Base-by-base conservation (phyloP, 352 stramenopile genomes). In the Phytophthora sansomeana region DNA sequence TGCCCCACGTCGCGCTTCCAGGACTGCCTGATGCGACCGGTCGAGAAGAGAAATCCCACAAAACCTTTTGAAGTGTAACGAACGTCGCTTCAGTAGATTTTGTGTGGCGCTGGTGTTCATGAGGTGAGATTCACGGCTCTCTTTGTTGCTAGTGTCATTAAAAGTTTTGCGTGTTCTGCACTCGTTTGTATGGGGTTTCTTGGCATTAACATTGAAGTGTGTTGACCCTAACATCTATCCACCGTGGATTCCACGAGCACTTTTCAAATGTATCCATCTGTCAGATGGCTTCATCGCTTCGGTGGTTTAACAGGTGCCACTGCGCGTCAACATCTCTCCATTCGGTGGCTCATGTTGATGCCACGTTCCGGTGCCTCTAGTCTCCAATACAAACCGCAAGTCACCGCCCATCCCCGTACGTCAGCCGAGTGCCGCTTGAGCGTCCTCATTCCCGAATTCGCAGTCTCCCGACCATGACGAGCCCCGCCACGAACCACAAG, bases 311-410 rank as follows among this genome's bases (percentile, higher is more conserved):
- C 1, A 0, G 57, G 63, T 67, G 30, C 5, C 0, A 6, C 4
- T 65, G 57, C 44, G 68, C 63, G 67, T 73, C 57, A 76, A 66
- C 68, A 76, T 49, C 9, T 1, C 0, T 1, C 4, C 2, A 33
- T 69, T 76, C 62, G 46, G 57, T 69, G 53, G 30, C 36, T 5
- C 4, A 55, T 68, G 61, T 64, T 67, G 54, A 71, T 28, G 61
- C 61, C 51, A 58, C 0, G 8, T 11, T 71, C 52, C 50, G 61
- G 67, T 75, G 61, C 17, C 49, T 21, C 29, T 4, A 75, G 47
- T 17, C 41, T n/a, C 9, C 0, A 0, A 32, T 56, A 63, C 44
- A 68, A 68, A 61, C 21, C 5, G 33, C 33, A 67, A 55, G 50
- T 42, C 33, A 56, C 9, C 17, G 1, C 16, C 54, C 7, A n/a